Conservation (phyloP, 148 eudicot genomes). For the Gaultheria prostrata region DNA sequence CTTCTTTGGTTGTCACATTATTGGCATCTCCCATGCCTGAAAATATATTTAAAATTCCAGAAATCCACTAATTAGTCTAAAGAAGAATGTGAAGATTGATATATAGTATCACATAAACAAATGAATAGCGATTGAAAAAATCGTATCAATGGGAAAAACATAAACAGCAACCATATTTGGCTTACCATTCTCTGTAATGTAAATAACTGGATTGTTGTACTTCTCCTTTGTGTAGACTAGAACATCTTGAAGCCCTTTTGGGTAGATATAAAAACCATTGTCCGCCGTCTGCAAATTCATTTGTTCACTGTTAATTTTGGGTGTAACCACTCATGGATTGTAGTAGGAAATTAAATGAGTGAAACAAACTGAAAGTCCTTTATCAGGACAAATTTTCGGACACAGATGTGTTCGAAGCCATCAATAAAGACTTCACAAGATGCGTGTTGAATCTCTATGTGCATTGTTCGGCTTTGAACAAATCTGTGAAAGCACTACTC, state of each 20-base stretch:
- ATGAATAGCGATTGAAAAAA: no score
- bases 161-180: neutral
- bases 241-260: constrained; percentile 17
- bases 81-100: neutral
- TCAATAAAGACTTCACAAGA: no score
- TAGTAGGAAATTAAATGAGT: no score
- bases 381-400: neutral
- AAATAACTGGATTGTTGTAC: constrained; percentile 26
- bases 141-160: no score
- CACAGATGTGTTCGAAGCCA: no score
- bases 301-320: neutral
- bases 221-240: constrained; percentile 23
- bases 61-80: neutral
- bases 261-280: neutral
- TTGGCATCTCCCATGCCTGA: constrained; percentile 26
- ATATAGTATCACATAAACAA: no score
- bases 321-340: neutral
- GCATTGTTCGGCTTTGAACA: no score
- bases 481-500: no score
- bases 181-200: constrained; percentile 27
- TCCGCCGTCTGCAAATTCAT: neutral
- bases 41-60: neutral
- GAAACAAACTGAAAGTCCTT: neutral
- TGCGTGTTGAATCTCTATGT: no score
- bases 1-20: constrained; percentile 12